Percentiles rank a stretch among this genome's conserved stretches.
phyloP scores from a whole-genome alignment of 2,329 filamentous ascomycete species.

The Cladosporium sp. region DNA sequence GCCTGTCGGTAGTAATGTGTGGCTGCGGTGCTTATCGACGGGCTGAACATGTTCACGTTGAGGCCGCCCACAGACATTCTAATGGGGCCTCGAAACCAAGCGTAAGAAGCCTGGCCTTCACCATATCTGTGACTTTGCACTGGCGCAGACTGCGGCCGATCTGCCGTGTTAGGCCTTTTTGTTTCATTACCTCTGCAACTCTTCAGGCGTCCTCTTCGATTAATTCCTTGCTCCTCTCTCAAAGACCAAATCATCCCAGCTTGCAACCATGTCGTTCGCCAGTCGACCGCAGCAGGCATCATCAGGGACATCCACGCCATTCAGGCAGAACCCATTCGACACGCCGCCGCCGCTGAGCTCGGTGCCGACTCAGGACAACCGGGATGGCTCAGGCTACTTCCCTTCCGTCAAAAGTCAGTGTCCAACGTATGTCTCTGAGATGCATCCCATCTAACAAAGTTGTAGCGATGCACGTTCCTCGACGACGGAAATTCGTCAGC shows the following conservation, averaged over 20 bases:
- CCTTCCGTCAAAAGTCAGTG: slow-evolving; percentile 1
- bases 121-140: background rate
- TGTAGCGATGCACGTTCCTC: background rate
- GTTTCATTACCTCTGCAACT: background rate
- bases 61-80: background rate
- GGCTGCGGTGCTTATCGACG: background rate
- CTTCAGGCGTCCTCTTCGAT: background rate
- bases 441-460: background rate
- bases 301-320: slow-evolving; percentile 5
- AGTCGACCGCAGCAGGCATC: background rate
- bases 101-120: background rate
- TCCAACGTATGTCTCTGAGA: background rate
- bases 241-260: too few species aligned
- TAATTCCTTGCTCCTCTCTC: background rate
- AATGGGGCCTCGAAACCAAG: background rate
- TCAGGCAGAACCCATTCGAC: slow-evolving; percentile 7
- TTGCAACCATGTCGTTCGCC: background rate
- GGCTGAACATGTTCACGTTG: background rate
- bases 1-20: background rate
- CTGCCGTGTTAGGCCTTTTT: background rate
- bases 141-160: background rate
- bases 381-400: slow-evolving; percentile 7
- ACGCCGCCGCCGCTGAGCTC: slow-evolving; percentile 5
- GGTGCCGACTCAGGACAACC: slow-evolving; percentile 5
- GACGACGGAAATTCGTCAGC: slow-evolving; percentile 10